Evolutionary conservation across 345 rosid genomes (phyloP).

Genomic region (Odontarrhena argentea): DNA sequence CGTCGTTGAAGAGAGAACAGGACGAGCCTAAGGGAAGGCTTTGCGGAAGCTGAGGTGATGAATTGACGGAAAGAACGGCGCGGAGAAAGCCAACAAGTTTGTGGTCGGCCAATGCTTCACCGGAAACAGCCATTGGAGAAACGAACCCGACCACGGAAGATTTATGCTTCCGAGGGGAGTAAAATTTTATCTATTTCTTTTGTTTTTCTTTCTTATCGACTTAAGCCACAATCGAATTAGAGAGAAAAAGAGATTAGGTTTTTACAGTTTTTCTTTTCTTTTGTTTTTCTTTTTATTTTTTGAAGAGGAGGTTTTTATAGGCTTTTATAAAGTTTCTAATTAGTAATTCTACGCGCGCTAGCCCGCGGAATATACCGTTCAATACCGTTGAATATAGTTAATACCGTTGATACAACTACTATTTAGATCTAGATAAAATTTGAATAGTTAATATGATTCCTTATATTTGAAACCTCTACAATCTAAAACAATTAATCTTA

Average conservation of each 20-base stretch:
- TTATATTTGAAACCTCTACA: no score
- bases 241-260: neutral
- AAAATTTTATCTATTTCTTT: neutral
- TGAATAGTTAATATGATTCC: no score
- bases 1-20: conserved; percentile 54
- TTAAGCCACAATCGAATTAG: neutral
- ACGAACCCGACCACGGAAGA: neutral
- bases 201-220: neutral
- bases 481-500: no score
- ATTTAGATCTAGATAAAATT: no score
- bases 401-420: no score
- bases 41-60: conserved; percentile 3
- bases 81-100: conserved; percentile 81
- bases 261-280: neutral
- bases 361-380: no score
- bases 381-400: no score
- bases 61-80: conserved; percentile 52
- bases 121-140: conserved; percentile 35
- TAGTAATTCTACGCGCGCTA: no score
- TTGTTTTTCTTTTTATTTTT: no score
- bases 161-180: no score
- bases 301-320: no score
- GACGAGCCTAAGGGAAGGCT: conserved; percentile 42
- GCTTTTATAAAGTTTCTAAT: no score
- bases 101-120: conserved; percentile 41